These are phyloP conservation scores for Phialocephala sp. DNA, from an alignment of 2,329 filamentous ascomycete species.

Conservation along the genomic window DNA sequence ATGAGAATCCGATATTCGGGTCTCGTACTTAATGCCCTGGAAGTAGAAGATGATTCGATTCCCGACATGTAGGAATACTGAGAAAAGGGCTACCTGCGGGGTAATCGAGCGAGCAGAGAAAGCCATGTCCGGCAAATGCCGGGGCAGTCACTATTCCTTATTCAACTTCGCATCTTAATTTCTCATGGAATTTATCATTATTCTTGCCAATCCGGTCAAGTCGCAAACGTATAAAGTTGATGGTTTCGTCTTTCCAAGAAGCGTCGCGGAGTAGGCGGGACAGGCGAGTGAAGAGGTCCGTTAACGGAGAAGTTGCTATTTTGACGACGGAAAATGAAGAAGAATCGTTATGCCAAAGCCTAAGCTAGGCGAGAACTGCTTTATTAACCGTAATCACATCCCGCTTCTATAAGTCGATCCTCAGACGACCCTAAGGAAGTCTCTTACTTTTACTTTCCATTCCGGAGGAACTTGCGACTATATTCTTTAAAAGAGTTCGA, in stretches of 20 bases:
- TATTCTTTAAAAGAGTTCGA: not conserved
- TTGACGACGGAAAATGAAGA: not conserved
- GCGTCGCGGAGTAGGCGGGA: not conserved
- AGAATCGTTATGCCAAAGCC: not conserved
- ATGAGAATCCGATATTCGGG: no score
- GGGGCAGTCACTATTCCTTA: no score
- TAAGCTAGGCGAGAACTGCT: not conserved
- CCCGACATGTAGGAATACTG: no score
- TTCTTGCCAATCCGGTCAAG: not conserved
- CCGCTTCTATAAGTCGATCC: not conserved
- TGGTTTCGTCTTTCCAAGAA: not conserved
- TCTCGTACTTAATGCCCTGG: no score
- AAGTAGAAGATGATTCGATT: no score
- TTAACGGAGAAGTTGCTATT: not conserved
- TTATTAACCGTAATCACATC: not conserved
- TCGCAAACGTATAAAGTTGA: not conserved
- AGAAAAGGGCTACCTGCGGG: no score
- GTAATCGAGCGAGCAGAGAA: no score
- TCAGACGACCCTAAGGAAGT: not conserved
- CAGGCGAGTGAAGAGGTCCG: not conserved
- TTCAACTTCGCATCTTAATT: no score
- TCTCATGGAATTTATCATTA: no score
- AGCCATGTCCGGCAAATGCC: no score
- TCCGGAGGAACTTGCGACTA: not conserved
- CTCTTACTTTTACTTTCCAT: not conserved